These are phyloP conservation scores for Artemisia argyi DNA, from an alignment of 129 eudicot genomes.

Conservation along the genomic window DNA sequence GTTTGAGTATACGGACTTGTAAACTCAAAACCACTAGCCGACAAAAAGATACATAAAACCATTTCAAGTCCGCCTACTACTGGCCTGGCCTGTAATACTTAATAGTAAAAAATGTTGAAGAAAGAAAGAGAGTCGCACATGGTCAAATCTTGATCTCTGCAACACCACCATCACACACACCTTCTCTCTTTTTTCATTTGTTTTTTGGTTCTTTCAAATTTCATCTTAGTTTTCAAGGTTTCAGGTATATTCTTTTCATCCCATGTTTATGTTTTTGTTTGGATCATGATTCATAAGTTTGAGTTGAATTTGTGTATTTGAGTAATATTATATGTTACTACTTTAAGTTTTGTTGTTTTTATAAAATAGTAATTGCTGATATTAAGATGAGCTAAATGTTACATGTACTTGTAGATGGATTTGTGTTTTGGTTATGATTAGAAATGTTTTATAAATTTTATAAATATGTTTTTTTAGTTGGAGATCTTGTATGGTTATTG, in stretches of 20 bases:
- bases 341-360: background rate
- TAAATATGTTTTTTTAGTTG: background rate
- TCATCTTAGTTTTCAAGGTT: conserved; percentile 7
- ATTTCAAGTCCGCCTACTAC: too few relatives aligned
- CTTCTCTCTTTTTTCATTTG: conserved; percentile 8
- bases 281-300: background rate
- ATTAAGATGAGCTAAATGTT: background rate
- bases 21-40: too few relatives aligned
- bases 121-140: conserved; percentile 26
- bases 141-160: conserved; percentile 32
- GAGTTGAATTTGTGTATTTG: conserved; percentile 12
- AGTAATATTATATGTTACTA: background rate
- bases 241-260: conserved; percentile 5
- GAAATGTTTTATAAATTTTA: background rate
- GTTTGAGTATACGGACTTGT: too few relatives aligned
- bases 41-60: too few relatives aligned
- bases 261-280: background rate
- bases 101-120: background rate
- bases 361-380: background rate
- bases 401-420: background rate
- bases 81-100: too few relatives aligned
- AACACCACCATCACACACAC: conserved; percentile 12
- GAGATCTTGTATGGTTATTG: conserved; percentile 15
- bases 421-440: conserved; percentile 17
- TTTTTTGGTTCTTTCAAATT: conserved; percentile 4